These are phyloP conservation scores for Monotropa hypopitys DNA, from an alignment of 179 eudicot genomes.

Conservation along the genomic window DNA sequence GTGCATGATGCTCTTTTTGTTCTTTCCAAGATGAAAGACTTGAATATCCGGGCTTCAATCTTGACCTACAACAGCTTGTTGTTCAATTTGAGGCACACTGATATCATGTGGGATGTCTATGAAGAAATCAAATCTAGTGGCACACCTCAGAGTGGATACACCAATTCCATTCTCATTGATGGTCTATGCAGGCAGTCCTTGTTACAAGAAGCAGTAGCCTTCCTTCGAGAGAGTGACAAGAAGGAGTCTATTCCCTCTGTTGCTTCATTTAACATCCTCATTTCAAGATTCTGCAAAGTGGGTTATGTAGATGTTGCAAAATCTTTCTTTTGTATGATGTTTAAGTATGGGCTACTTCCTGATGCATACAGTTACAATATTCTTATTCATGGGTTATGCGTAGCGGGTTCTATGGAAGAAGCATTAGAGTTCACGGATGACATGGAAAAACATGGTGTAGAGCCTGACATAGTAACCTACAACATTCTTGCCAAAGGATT, in stretches of 20 bases:
- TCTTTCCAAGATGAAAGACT: constrained; percentile 62
- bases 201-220: constrained; percentile 48
- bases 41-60: constrained; percentile 49
- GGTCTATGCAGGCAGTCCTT: constrained; percentile 66
- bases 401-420: constrained; percentile 65
- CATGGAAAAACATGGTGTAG: constrained; percentile 70
- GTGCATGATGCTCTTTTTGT: constrained; percentile 55
- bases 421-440: constrained; percentile 45
- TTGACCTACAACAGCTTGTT: constrained; percentile 63
- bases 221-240: constrained; percentile 28
- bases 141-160: constrained; percentile 32
- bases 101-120: constrained; percentile 41
- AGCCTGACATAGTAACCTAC: constrained; percentile 62
- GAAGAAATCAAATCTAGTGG: constrained; percentile 39
- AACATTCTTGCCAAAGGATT: constrained; percentile 71
- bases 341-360: constrained; percentile 61
- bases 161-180: constrained; percentile 54
- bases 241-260: constrained; percentile 19
- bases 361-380: constrained; percentile 69
- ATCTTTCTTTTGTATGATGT: constrained; percentile 68
- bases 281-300: constrained; percentile 53
- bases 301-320: constrained; percentile 56
- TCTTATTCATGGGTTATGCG: constrained; percentile 62
- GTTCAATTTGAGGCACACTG: constrained; percentile 51
- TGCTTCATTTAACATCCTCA: constrained; percentile 53